These are phyloP conservation scores for Setaria viridis DNA, from an alignment of 202 grass and related monocot genomes.

Conservation along the genomic window DNA sequence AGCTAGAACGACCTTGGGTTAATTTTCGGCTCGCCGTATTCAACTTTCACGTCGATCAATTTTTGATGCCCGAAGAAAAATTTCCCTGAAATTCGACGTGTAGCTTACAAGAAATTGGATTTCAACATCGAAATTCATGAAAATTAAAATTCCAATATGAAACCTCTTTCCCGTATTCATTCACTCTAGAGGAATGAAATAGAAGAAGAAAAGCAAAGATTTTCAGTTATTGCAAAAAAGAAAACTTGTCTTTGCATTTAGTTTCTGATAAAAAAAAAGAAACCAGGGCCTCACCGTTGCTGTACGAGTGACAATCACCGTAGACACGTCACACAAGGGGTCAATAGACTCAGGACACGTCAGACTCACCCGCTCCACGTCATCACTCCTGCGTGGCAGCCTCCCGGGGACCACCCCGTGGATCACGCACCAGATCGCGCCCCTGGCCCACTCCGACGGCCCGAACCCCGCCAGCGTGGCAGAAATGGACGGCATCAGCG, in stretches of 20 bases:
- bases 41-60: not conserved
- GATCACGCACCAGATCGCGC: constrained; percentile 27
- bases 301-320: not conserved
- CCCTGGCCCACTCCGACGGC: constrained; percentile 16
- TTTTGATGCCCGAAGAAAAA: not conserved
- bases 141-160: not conserved
- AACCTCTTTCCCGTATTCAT: not conserved
- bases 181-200: not conserved
- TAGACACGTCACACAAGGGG: constrained; percentile 5
- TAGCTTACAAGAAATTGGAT: no score
- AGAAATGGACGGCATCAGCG: constrained; percentile 35
- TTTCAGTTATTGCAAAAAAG: not conserved
- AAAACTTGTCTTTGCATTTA: no score
- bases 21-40: not conserved
- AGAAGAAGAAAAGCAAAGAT: not conserved
- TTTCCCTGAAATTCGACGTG: not conserved
- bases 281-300: no score
- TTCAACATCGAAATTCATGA: not conserved
- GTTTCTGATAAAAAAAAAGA: no score
- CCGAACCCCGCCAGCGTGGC: constrained; percentile 39
- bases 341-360: constrained; percentile 30
- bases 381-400: constrained; percentile 22
- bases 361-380: constrained; percentile 35
- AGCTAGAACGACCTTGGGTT: not conserved
- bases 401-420: constrained; percentile 13